Base-by-base conservation (phyloP, 179 eudicot genomes). In the Vitellaria paradoxa region DNA sequence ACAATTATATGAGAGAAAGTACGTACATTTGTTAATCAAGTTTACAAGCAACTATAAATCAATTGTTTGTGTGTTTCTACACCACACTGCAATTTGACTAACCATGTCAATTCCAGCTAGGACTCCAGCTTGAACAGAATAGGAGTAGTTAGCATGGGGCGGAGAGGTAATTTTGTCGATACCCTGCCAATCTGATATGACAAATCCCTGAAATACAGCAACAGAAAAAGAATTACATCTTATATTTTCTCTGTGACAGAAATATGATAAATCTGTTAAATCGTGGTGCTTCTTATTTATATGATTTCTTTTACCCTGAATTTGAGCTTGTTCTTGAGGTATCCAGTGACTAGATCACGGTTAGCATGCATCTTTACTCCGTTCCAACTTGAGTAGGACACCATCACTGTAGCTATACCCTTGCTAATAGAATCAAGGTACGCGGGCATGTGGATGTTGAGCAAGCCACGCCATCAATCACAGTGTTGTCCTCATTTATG, bases 301-400 rank as follows among this genome's bases (percentile, higher is more conserved):
- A 53, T 53, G 23, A 52, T 12, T 69, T 37, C 50, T 18, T 12
- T 49, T 67, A 91, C 95, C 87, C 89, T 80, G 88, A 91, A 91
- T 70, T 85, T 86, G 65, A 91, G 77, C 18, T 72, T 86, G 82
- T 89, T 77, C 81, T 91, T 91, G 13, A 91, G 91, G 77, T 85
- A 86, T 59, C 87, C 84, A 3, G 93, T 89, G 9, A 91, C 47
- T 7, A 91, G 93, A 50, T 78, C 73, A 26, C 76, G 80, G 78
- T 91, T 30, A 30, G 37, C 37, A 2, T 30, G 37, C 37, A 30
- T 30, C 37, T 30, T 30, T 30, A 30, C 2, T 20, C 92, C 89
- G 40, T 91, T 91, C 88, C 85, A 90, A 89, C 96, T 91, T 1
- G 96, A 91, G 88, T 88, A 91, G 21, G 96, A 91, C 20, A 88